Evolutionary conservation across 2,329 filamentous ascomycete genomes (phyloP), one percentile per base, ranked within the genome.

Genomic region (Thielaviopsis punctulata): DNA sequence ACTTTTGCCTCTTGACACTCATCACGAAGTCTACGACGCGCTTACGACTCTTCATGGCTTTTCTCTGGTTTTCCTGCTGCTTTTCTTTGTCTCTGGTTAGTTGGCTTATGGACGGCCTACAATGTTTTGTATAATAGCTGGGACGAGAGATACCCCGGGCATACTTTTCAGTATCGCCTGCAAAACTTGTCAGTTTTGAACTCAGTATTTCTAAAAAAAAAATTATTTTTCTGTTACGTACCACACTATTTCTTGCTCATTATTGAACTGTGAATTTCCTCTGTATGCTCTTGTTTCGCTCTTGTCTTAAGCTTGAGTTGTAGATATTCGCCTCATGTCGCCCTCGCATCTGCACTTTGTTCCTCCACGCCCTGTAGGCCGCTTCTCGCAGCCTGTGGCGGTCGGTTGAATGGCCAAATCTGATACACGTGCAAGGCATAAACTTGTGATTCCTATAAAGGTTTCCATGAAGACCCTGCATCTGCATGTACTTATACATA

Each of bases 41-140:
- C 24, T 45, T 45, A 51, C 27, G 22, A 39, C 39, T 51, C 47
- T 49, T 36, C 15, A 25, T 24, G 47, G 47, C 39, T 21, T 36
- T 36, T 36, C 10, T 36, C n/a, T 36, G 30, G 19, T 15, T 33
- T 48, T 30, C 19, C 22, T 51, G 15, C 19, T 22, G 27, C 41
- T 45, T 33, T 33, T 50, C 22, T 45, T 51, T 50, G 15, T 46
- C n/a, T 51, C 23, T 48, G 36, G 25, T 39, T 18, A 27, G 41
- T 36, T 43, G 30, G 30, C 49, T 55, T 57, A 48, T 57, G 54
- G 58, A 60, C 58, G 60, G 54, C 49, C 56, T 61, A 57, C 53
- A 52, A 58, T 59, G 61, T 57, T 59, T 58, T 54, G 59, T 59
- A 61, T 60, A 57, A 52, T 54, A 55, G 57, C 30, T 25, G 6